Conservation (phyloP, 805 yeast genomes). For the Suhomyces canberraensis region DNA sequence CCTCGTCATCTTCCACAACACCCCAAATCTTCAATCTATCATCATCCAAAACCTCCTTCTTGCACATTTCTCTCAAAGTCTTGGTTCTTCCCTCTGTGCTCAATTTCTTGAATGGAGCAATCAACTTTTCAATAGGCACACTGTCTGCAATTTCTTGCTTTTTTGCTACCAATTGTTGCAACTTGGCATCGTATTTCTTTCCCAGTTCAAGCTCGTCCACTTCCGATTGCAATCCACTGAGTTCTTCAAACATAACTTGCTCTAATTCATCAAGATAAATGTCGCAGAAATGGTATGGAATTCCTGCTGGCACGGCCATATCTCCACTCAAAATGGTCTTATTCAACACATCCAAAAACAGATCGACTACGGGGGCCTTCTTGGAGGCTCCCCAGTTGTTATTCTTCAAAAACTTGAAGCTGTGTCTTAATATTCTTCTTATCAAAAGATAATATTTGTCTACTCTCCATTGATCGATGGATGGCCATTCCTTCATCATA, state of each 20-base stretch:
- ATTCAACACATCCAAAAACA: conserved; percentile 42
- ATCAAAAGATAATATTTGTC: conserved; percentile 83
- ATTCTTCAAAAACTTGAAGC: conserved; percentile 51
- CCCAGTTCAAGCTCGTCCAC: conserved; percentile 25
- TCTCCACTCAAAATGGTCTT: conserved; percentile 57
- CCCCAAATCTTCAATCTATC: conserved; percentile 66
- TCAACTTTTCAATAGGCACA: conserved; percentile 52
- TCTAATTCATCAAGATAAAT: conserved; percentile 83
- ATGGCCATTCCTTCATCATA: conserved; percentile 76
- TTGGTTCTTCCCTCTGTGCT: conserved; percentile 50
- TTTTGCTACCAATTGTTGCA: conserved; percentile 27
- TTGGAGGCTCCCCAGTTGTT: conserved; percentile 51
- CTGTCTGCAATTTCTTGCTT: conserved; percentile 32
- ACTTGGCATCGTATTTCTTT: conserved; percentile 29
- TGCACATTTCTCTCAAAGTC: conserved; percentile 61
- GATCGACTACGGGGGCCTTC: conserved; percentile 34
- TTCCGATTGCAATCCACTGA: conserved; percentile 45
- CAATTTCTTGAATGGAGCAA: conserved; percentile 60
- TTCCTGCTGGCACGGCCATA: conserved; percentile 61
- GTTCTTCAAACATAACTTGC: conserved; percentile 50
- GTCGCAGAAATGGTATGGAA: conserved; percentile 83
- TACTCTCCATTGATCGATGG: conserved; percentile 78
- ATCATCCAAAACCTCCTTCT: conserved; percentile 65
- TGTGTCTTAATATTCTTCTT: conserved; percentile 69
- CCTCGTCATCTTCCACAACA: conserved; percentile 30